Evolutionary conservation across 2,329 filamentous ascomycete species (phyloP).

Genomic region (Helotiales sp.): DNA sequence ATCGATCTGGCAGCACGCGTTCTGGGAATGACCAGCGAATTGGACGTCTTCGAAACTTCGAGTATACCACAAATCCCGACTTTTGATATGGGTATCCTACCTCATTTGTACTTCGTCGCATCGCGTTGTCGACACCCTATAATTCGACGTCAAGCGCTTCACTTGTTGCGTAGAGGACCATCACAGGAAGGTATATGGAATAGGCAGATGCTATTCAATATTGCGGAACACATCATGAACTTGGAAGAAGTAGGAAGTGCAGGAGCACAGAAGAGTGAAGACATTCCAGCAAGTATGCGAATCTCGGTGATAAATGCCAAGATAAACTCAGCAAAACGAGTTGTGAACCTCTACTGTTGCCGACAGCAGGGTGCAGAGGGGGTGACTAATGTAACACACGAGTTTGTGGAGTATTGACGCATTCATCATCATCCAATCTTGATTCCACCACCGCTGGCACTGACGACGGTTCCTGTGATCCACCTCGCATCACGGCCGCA

Average conservation of each 20-base stretch:
- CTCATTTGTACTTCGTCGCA: background rate
- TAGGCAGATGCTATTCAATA: background rate
- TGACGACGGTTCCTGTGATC: conserved; percentile 39
- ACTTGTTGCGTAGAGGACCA: background rate
- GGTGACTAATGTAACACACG: background rate
- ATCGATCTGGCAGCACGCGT: background rate
- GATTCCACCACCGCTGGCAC: conserved; percentile 39
- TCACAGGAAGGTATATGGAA: background rate
- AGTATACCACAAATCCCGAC: background rate
- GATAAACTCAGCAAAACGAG: background rate
- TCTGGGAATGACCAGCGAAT: background rate
- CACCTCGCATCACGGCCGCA: conserved; percentile 37
- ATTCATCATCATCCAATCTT: conserved; percentile 36
- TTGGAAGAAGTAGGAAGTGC: background rate
- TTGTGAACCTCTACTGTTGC: background rate
- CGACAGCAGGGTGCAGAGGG: background rate
- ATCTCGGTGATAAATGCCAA: background rate
- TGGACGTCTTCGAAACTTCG: no score
- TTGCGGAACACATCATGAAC: background rate
- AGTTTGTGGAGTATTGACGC: background rate
- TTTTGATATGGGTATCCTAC: background rate
- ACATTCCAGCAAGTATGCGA: background rate
- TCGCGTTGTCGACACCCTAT: background rate
- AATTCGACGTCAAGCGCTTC: background rate
- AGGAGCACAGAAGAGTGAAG: background rate